Evolutionary conservation across 352 stramenopile species (phyloP), one percentile per base, ranked within the genome.

Genomic region (Phytopythium sindhum): DNA sequence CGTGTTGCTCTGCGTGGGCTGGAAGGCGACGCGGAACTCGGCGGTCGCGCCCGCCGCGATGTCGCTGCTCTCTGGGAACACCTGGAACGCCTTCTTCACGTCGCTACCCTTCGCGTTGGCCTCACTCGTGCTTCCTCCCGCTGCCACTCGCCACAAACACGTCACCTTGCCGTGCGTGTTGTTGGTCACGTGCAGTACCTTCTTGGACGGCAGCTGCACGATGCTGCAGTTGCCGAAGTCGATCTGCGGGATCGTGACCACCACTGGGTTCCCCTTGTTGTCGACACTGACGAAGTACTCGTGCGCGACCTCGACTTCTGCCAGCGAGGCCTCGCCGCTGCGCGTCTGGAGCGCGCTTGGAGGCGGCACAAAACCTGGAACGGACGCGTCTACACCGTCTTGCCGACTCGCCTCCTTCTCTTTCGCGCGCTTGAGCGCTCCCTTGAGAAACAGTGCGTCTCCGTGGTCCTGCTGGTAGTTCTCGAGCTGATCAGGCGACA

Each of bases 131-230:
- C 33, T 55, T 14, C 35, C 64, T n/a, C 69, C 72, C 11, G 74
- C 69, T 7, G 86, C 66, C 24, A 92, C 82, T 35, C 76, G 80
- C 86, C 86, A 95, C 19, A 65, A 67, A 64, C 84, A 92, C 11
- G 80, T 91, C 15, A 97, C 83, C 62, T 97, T 97, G 57, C 80
- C 88, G 51, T 93, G 80, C 8, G 88, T 96, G 55, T 91, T 86
- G 69, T 97, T 97, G 37, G 73, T 88, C 61, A 97, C 82, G 29
- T 80, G 66, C 24, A 97, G 68, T 23, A 79, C 62, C 60, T 95
- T 91, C 63, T 89, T 93, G 17, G 72, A 76, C 10, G 78, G 74
- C 7, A 78, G 72, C 64, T 91, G 76, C 15, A 84, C 70, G 47
- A 90, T 73, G 24, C 73, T 60, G 47, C 75, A 85, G 57, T 69